A percentile compares a stretch with the other conserved stretches of the same genome.
These are phyloP conservation scores for Santalum album DNA, from an alignment of 164 flowering plant species.

Conservation along the genomic window DNA sequence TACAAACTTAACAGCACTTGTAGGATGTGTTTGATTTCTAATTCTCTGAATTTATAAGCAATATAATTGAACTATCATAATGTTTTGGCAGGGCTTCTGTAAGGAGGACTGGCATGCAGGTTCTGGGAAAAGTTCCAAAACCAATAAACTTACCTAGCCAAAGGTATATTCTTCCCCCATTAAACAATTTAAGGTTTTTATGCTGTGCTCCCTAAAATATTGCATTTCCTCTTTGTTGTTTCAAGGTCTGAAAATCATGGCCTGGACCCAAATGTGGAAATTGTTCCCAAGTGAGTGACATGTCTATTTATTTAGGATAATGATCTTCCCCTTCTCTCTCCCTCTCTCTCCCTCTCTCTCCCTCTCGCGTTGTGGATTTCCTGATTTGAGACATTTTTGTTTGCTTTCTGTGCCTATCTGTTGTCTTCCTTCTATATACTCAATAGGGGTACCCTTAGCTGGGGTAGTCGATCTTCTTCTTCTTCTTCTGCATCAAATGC, in stretches of 20 bases:
- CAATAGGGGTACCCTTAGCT: conserved; percentile 82
- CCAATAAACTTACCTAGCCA: conserved; percentile 97
- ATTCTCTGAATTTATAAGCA: background rate
- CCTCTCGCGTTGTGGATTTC: too few species aligned
- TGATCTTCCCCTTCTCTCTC: background rate
- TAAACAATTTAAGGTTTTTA: background rate
- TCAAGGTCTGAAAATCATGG: conserved; percentile 95
- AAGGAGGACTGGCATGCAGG: conserved; percentile 86
- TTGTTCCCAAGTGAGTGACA: conserved; percentile 93
- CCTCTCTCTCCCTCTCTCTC: background rate
- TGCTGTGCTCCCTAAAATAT: conserved; percentile 2
- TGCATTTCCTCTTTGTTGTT: conserved; percentile 14
- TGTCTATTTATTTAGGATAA: background rate
- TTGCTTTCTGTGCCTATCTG: too few species aligned
- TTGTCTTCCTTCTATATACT: too few species aligned
- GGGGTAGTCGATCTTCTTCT: conserved; percentile 66
- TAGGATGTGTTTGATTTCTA: too few species aligned
- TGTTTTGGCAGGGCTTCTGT: conserved; percentile 50
- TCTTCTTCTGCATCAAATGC: conserved; percentile 66
- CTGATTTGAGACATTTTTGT: too few species aligned
- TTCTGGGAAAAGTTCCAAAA: conserved; percentile 89
- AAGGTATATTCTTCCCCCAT: conserved; percentile 35
- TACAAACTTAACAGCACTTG: too few species aligned
- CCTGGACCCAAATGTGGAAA: conserved; percentile 86
- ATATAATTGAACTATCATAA: background rate